phyloP scores from a whole-genome alignment of 441 rosid genomes.

The Gossypium trilobum region DNA sequence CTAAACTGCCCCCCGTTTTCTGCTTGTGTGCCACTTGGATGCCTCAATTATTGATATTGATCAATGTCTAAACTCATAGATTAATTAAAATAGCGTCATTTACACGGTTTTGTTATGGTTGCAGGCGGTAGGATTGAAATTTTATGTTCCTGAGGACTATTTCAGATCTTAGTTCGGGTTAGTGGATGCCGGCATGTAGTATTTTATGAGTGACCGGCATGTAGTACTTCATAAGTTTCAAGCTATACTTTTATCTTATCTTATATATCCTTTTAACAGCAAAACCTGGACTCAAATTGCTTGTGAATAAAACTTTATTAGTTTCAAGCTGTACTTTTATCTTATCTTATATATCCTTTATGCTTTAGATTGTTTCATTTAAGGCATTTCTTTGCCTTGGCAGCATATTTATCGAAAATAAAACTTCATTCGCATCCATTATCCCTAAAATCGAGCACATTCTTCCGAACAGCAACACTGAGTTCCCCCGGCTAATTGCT shows the following conservation, averaged over 20 bases:
- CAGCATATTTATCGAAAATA: not conserved
- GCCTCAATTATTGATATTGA: not conserved
- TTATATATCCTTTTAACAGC: not conserved
- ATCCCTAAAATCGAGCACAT: not conserved
- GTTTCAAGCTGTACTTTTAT: not conserved
- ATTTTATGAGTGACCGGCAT: not conserved
- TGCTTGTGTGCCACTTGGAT: not conserved
- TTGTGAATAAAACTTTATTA: not conserved
- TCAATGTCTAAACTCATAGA: not conserved
- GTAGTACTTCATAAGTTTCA: not conserved
- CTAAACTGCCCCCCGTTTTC: not conserved
- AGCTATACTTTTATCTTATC: not conserved
- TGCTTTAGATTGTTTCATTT: not conserved
- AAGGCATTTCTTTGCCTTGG: not conserved
- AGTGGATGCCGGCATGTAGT: not conserved
- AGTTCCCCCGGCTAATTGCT: not conserved
- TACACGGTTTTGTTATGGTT: slow-evolving; percentile 16
- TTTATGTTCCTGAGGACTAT: slow-evolving; percentile 74
- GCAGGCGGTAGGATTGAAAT: slow-evolving; percentile 72
- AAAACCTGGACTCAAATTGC: not conserved
- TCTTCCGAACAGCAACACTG: not conserved
- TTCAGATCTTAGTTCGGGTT: slow-evolving; percentile 21
- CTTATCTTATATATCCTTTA: not conserved
- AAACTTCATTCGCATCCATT: not conserved
- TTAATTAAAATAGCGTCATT: not conserved